Evolutionary conservation across 2,329 filamentous ascomycete species (phyloP), one percentile per base, ranked within the genome.

Genomic region (Mycosphaerelloides madeirae): DNA sequence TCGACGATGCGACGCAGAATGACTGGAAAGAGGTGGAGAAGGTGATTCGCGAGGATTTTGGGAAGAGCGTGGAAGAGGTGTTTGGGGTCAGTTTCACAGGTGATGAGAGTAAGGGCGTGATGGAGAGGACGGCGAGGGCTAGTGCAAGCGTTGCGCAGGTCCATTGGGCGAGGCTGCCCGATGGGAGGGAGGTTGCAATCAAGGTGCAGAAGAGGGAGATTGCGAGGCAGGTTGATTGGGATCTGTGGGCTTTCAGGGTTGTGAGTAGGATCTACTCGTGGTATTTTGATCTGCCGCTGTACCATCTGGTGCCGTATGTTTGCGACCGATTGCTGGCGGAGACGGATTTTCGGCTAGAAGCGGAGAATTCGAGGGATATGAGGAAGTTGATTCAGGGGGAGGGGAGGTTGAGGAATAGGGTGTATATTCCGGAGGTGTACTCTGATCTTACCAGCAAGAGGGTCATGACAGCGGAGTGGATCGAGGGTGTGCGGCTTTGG

Each of bases 141-240:
- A 91, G 85, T 61, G 93, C 93, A 2, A 95, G 87, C 65, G 91
- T 98, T 7, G 93, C 93, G 1, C 93, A 97, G 69, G 93, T 98
- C 2, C 93, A 97, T 65, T 96, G 91, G 89, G 93, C 93, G 6
- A 75, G 84, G 48, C 67, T 97, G 44, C 69, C 80, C 3, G 91
- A 97, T 68, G 93, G 93, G 0, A 77, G 88, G 37, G 90, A 96
- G 71, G 86, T 97, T 16, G 93, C 93, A 2, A 79, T 98, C 63
- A 98, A 98, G 72, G 83, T 98, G 3, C 93, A 98, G 73, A 98
- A 97, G 72, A 79, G 84, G 39, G 91, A 96, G 73, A 97, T 98
- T 63, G 82, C 80, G 15, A 82, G 84, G 62, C 93, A 97, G 69
- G 86, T 96, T 29, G 81, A 83, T 3, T 95, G 89, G 89, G 93